Base-by-base conservation (phyloP, 1,284 basidiomycete species). In the Ganoderma meredithae region DNA sequence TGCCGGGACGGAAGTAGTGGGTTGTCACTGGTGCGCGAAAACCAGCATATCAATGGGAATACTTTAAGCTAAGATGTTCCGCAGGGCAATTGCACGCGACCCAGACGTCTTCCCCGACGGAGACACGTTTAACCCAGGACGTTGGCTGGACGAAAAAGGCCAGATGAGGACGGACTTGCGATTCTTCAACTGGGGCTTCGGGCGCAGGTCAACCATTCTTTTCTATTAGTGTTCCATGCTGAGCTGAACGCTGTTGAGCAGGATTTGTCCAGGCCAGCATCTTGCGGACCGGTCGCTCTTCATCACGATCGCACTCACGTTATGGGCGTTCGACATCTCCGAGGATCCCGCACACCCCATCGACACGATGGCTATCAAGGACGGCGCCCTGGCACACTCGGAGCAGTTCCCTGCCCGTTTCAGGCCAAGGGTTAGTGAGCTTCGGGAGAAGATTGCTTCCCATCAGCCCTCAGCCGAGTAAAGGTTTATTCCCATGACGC, bases 191-290 rank as follows among this genome's bases (percentile, higher is more conserved):
- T 91, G 86, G 69, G 88, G 90, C 0, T 90, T 89, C 72, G 90
- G 89, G 4, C 79, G 89, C 60, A 80, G 87, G 86, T 85, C 63
- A n/a, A 77, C 31, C 31, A n/a, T 39, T 25, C 6, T 44, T 27
- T 62, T 41, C 3, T 27, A 19, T 53, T 58, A 55, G 43, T 15
- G 36, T 64, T 12, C 49, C 19, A 19, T 33, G 10, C 19, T 49
- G 3, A 58, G 41, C 9, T 52, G 36, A 31, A 33, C 22, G 15
- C 31, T 58, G 8, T 43, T 27, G 15, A n/a, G 13, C 67, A 85
- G 85, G 49, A 84, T 89, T 0, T 90, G 88, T 68, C 88, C 88
- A 0, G 89, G 89, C 2, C 83, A 86, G 68, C 83, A 88, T 74
- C 84, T 90, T 27, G 89, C 89, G 2, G 81, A 80, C 49, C 81